These are phyloP conservation scores for Amaranthus hypochondriacus DNA, from an alignment of 148 eudicot species.

Conservation along the genomic window DNA sequence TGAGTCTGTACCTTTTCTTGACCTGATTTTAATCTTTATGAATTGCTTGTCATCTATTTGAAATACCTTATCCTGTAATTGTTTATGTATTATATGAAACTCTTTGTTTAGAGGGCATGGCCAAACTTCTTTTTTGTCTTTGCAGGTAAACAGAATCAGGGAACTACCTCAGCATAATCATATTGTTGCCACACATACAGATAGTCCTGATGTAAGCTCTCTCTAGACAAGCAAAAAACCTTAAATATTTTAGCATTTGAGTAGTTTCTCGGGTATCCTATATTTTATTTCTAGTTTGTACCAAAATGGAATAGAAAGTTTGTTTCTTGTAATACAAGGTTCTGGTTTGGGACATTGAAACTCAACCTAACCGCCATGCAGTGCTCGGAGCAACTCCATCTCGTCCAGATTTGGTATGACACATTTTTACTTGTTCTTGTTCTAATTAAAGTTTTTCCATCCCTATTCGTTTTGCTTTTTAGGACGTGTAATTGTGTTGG, in stretches of 20 bases:
- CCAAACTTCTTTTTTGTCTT: constrained; percentile 1
- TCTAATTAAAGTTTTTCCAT: neutral
- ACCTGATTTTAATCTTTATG: constrained; percentile 3
- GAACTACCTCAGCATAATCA: constrained; percentile 90
- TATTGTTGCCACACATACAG: constrained; percentile 91
- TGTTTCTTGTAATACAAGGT: constrained; percentile 40
- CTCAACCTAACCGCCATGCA: constrained; percentile 88
- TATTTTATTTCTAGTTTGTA: neutral
- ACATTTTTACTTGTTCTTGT: neutral
- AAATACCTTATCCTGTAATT: neutral
- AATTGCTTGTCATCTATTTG: neutral
- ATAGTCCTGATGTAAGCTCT: constrained; percentile 83
- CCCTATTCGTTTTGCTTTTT: neutral
- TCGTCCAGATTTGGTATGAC: constrained; percentile 78
- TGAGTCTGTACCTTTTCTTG: neutral
- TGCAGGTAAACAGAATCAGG: constrained; percentile 93
- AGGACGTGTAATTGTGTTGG: neutral
- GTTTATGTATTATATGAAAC: neutral
- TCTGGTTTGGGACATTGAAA: constrained; percentile 86
- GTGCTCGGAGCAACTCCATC: constrained; percentile 74
- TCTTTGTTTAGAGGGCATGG: neutral
- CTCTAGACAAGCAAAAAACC: neutral
- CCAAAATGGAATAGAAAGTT: neutral
- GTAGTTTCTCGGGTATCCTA: neutral
- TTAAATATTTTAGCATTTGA: neutral